Percentiles rank a stretch among this genome's conserved stretches.
Conservation (phyloP, 495 filamentous ascomycete species). For the Penicillium canescens region DNA sequence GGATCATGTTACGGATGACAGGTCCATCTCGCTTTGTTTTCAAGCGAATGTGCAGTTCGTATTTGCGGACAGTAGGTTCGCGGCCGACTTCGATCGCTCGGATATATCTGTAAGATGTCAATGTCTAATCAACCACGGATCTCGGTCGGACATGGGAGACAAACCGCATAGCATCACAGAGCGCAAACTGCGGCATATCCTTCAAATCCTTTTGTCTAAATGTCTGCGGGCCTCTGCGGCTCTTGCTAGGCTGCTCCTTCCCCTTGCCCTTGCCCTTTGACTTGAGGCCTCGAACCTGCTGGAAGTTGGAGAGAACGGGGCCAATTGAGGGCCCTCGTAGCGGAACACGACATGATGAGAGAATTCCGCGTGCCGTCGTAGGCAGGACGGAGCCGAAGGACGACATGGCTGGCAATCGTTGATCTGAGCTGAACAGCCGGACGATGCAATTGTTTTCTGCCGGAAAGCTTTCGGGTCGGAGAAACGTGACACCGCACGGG, state of each 20-base stretch:
- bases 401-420: slow-evolving; percentile 34
- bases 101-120: slow-evolving; percentile 65
- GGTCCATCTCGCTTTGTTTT: slow-evolving; percentile 79
- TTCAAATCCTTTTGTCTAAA: slow-evolving; percentile 63
- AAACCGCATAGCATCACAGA: slow-evolving; percentile 94
- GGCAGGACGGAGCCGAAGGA: slow-evolving; percentile 41
- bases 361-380: slow-evolving; percentile 36
- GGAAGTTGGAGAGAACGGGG: slow-evolving; percentile 32
- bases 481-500: slow-evolving; percentile 31
- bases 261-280: slow-evolving; percentile 36
- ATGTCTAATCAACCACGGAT: neutral
- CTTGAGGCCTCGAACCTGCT: slow-evolving; percentile 42
- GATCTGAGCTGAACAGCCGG: slow-evolving; percentile 12
- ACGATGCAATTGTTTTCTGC: slow-evolving; percentile 39
- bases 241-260: slow-evolving; percentile 57
- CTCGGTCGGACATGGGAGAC: slow-evolving; percentile 15
- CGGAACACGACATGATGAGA: slow-evolving; percentile 38
- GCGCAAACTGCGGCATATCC: slow-evolving; percentile 66
- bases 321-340: slow-evolving; percentile 34
- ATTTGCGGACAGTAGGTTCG: slow-evolving; percentile 70
- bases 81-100: slow-evolving; percentile 89
- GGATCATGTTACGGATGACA: slow-evolving; percentile 81
- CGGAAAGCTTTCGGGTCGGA: slow-evolving; percentile 37
- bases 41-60: slow-evolving; percentile 81
- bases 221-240: slow-evolving; percentile 62